phyloP scores from a whole-genome alignment of 2,329 filamentous ascomycete species.

The Beauveria sp. region DNA sequence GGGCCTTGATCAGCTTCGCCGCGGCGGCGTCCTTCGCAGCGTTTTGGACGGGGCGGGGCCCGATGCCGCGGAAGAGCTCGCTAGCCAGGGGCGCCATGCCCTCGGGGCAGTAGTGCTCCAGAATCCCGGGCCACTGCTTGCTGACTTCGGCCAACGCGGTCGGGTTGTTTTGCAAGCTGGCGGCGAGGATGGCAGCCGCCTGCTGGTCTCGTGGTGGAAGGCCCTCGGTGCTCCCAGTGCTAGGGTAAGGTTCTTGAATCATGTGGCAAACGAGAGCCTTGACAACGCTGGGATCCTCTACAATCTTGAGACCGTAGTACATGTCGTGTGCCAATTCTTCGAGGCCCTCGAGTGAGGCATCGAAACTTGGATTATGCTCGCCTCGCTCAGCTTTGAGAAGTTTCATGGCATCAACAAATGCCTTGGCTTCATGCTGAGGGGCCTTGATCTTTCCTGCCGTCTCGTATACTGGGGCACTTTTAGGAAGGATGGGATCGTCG shows the following conservation, averaged over 20 bases:
- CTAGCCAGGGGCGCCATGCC: conserved; percentile 25
- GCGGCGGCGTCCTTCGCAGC: conserved; percentile 16
- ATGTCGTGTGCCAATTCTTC: conserved; percentile 60
- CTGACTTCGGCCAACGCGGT: conserved; percentile 47
- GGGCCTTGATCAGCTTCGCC: conserved; percentile 27
- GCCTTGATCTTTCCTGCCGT: conserved; percentile 49
- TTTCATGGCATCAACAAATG: conserved; percentile 36
- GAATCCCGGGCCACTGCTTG: conserved; percentile 37
- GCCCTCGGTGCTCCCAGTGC: background rate
- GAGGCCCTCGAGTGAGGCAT: conserved; percentile 48
- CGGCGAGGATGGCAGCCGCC: conserved; percentile 50
- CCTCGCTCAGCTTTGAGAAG: conserved; percentile 38
- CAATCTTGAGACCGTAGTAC: conserved; percentile 59
- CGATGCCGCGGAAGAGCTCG: conserved; percentile 34
- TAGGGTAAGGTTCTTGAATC: conserved; percentile 19
- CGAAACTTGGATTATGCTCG: conserved; percentile 29
- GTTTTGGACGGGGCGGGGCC: conserved; percentile 21
- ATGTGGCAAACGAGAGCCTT: conserved; percentile 52
- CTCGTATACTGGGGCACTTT: conserved; percentile 50
- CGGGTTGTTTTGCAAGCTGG: conserved; percentile 58
- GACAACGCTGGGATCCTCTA: conserved; percentile 46
- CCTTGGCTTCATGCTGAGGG: conserved; percentile 31
- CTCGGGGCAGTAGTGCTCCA: conserved; percentile 29
- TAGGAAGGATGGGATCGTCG: conserved; percentile 30
- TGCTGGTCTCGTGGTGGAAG: conserved; percentile 37